These are phyloP conservation scores for Fusarium ramigenum DNA, from an alignment of 2,329 filamentous ascomycete species.

Conservation along the genomic window DNA sequence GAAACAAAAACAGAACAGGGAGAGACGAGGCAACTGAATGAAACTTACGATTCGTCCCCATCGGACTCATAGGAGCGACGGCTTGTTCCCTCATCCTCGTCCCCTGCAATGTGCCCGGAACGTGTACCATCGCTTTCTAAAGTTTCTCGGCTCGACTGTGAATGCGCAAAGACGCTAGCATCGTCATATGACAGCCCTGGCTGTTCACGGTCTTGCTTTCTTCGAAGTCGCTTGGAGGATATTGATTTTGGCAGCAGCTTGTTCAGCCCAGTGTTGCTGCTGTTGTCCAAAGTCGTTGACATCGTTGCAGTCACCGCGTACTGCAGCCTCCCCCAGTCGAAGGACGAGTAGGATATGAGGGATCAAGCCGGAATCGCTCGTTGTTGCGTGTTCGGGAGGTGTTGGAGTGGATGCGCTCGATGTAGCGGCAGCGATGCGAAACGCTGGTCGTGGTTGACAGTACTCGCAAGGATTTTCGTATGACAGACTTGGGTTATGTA, in stretches of 20 bases:
- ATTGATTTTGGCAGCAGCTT: conserved; percentile 65
- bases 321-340: not conserved
- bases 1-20: not conserved
- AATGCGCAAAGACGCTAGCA: conserved; percentile 46
- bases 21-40: conserved; percentile 17
- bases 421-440: conserved; percentile 3
- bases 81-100: conserved; percentile 47
- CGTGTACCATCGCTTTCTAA: conserved; percentile 47
- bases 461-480: not conserved
- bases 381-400: conserved; percentile 7
- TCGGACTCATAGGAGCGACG: conserved; percentile 50
- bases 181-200: conserved; percentile 40
- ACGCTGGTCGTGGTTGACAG: not conserved
- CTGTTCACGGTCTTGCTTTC: conserved; percentile 55
- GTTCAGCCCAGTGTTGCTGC: conserved; percentile 51
- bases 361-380: conserved; percentile 4
- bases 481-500: not conserved
- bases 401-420: conserved; percentile 27
- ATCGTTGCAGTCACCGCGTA: not conserved
- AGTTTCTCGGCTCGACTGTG: conserved; percentile 52
- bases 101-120: conserved; percentile 46
- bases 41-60: conserved; percentile 43
- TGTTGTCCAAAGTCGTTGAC: conserved; percentile 38
- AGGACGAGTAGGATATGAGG: not conserved
- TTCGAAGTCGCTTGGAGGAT: conserved; percentile 58